A percentile compares a stretch with the other conserved stretches of the same genome.
These are phyloP conservation scores for Solanum raphanifolium DNA, from an alignment of 257 asterid genomes.

Conservation along the genomic window DNA sequence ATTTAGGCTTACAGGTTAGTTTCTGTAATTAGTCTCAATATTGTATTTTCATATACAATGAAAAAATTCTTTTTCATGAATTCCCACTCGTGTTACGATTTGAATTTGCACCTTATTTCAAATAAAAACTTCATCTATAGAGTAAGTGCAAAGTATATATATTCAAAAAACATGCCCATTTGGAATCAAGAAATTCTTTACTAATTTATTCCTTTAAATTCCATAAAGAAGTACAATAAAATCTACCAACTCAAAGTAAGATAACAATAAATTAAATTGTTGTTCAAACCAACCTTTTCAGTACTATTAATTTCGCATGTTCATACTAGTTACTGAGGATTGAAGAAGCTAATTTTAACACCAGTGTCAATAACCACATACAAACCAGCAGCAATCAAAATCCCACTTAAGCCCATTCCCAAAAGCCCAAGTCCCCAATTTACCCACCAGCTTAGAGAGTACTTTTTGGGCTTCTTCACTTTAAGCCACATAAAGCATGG, in stretches of 20 bases:
- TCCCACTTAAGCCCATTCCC: conserved; percentile 50
- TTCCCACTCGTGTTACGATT: background rate
- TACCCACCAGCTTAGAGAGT: conserved; percentile 45
- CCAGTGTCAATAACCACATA: conserved; percentile 68
- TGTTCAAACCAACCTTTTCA: background rate
- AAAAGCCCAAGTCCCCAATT: conserved; percentile 61
- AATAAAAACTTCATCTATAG: background rate
- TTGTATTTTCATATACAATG: background rate
- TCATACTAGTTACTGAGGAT: background rate
- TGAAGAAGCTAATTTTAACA: conserved; percentile 51
- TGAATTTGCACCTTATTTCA: background rate
- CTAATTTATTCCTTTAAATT: background rate
- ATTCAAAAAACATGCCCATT: background rate
- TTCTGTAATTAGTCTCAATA: background rate
- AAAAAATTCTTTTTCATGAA: background rate
- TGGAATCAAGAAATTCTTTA: background rate
- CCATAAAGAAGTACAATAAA: background rate
- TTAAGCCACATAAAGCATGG: conserved; percentile 95
- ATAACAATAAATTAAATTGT: background rate
- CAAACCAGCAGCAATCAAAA: conserved; percentile 48
- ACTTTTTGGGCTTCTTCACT: conserved; percentile 55
- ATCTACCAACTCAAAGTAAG: background rate
- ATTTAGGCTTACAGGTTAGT: background rate
- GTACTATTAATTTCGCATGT: background rate
- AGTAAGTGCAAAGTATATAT: background rate